Base-by-base conservation (phyloP, 2,329 filamentous ascomycete genomes). In the Sporothrix protearum region DNA sequence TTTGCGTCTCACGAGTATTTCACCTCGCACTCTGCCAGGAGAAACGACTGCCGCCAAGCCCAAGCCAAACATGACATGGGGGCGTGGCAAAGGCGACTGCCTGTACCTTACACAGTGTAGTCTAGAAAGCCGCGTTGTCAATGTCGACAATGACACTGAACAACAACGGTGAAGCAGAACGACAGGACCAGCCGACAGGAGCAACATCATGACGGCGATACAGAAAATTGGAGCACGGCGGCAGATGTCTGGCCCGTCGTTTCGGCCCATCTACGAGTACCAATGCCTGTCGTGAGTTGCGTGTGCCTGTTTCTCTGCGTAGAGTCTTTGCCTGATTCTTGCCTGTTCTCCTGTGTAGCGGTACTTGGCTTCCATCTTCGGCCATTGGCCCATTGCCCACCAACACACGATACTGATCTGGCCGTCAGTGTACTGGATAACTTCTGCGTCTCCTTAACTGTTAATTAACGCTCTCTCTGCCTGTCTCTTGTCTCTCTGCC, bases 171-270 rank as follows among this genome's bases (percentile, higher is more conserved):
- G 49, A 53, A 22, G 49, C 57, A 19, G 22, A 28, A 49, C 3
- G 19, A n/a, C n/a, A n/a, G n/a, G n/a, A n/a, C n/a, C n/a, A n/a
- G n/a, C n/a, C n/a, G n/a, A n/a, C n/a, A n/a, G n/a, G n/a, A 49
- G 45, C 19, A 8, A 61, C 30, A 22, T n/a, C 33, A 55, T 36
- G 47, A 59, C 28, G 55, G 30, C 47, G n/a, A 68, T n/a, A 68
- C 47, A 68, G 66, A 42, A 42, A 68, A 42, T 25, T 55, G 66
- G 66, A 53, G 42, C 49, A 28, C 66, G 49, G 66, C 66, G 28
- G 49, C 33, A 68, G 66, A 68, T 33, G 33, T 36, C 59, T 64
- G 36, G 22, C 59, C 66, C 57, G 66, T 33, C 42, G 47, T 42
- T 55, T 68, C 49, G 66, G 28, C 10, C 47, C 28, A 25, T 53